Evolutionary conservation across 83 land plant species (phyloP).

Genomic region (Picea abies): DNA sequence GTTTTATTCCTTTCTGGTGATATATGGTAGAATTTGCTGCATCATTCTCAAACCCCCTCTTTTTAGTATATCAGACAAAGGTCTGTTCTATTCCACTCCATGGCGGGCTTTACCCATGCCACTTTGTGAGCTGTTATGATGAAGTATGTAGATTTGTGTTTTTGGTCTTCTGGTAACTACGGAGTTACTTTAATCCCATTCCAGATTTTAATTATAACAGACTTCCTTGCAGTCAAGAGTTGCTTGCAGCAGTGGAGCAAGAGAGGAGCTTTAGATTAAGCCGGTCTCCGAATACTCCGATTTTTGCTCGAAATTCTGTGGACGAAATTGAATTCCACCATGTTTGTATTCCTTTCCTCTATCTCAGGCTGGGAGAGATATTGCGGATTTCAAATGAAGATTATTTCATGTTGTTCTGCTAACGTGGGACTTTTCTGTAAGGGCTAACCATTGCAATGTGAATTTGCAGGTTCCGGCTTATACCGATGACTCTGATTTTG

Average conservation of each 20-base stretch:
- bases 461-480: conserved; percentile 37
- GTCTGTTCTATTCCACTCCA: background rate
- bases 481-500: conserved; percentile 59
- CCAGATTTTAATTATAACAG: background rate
- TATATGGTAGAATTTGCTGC: background rate
- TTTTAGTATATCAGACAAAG: too few species aligned
- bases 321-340: conserved; percentile 73
- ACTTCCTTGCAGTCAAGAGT: conserved; percentile 60
- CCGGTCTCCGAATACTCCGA: conserved; percentile 23
- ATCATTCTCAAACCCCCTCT: too few species aligned
- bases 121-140: too few species aligned
- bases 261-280: conserved; percentile 57
- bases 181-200: background rate
- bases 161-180: background rate
- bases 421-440: too few species aligned
- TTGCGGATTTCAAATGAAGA: background rate
- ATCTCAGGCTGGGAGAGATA: background rate
- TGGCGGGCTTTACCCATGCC: background rate
- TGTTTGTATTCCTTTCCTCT: conserved; percentile 27
- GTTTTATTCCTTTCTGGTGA: background rate
- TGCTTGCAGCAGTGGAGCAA: conserved; percentile 67
- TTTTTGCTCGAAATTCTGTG: conserved; percentile 55
- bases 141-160: background rate
- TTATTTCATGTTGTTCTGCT: background rate
- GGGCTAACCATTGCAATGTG: too few species aligned